Conservation (phyloP, 2,329 filamentous ascomycete genomes). For the Aspergillus nomiae region DNA sequence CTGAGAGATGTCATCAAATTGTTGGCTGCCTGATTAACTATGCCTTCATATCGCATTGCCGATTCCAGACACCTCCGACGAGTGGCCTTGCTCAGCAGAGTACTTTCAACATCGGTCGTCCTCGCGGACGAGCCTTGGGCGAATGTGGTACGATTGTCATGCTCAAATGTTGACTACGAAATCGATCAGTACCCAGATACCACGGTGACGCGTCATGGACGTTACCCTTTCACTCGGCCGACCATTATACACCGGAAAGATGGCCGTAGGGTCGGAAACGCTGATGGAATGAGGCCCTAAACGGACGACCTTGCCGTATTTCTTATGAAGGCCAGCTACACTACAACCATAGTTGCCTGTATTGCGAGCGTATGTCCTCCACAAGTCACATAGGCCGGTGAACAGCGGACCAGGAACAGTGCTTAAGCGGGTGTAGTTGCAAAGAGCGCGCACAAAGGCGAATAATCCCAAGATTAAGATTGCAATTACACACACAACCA, state of each 20-base stretch:
- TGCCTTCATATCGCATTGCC: conserved; percentile 11
- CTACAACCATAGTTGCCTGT: conserved; percentile 7
- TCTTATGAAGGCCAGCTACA: conserved; percentile 14
- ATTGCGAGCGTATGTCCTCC: conserved; percentile 11
- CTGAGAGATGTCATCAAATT: conserved; percentile 14
- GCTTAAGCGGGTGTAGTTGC: conserved; percentile 18
- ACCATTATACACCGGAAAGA: conserved; percentile 4
- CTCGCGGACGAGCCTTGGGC: not conserved
- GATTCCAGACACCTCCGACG: not conserved
- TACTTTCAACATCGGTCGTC: not conserved
- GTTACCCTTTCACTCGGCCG: conserved; percentile 3
- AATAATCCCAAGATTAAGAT: not conserved
- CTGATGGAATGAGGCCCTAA: conserved; percentile 19
- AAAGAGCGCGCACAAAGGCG: conserved; percentile 11
- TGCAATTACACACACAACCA: conserved; percentile 15
- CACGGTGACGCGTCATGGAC: not conserved
- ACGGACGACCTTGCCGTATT: conserved; percentile 20
- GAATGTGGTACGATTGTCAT: no score
- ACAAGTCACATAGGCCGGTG: conserved; percentile 14
- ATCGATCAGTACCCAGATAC: not conserved
- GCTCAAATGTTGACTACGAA: not conserved
- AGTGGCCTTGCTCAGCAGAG: not conserved
- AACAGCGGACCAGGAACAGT: conserved; percentile 18
- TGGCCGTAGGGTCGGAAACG: conserved; percentile 13
- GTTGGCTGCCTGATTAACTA: conserved; percentile 7